These are phyloP conservation scores for Fusarium euwallaceae DNA, from an alignment of 2,329 filamentous ascomycete species.

Conservation along the genomic window DNA sequence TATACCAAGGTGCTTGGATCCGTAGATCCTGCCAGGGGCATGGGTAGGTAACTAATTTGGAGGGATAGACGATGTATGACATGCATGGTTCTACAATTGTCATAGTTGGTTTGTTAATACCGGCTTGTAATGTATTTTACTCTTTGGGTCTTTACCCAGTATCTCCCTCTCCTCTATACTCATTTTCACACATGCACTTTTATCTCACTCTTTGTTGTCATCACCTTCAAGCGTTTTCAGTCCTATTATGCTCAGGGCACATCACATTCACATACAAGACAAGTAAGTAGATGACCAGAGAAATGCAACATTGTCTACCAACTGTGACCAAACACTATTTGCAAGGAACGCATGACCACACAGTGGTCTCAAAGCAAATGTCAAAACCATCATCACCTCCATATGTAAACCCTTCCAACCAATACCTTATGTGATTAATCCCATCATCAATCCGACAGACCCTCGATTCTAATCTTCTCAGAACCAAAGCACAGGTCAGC, in stretches of 20 bases:
- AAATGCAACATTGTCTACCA: conserved; percentile 14
- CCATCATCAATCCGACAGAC: not conserved
- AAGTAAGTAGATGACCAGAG: not conserved
- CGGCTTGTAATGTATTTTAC: not conserved
- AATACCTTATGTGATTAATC: conserved; percentile 24
- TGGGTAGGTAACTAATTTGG: not conserved
- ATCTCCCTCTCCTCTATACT: not conserved
- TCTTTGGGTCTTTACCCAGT: not conserved
- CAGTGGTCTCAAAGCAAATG: conserved; percentile 9
- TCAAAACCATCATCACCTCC: conserved; percentile 12
- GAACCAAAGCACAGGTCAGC: not conserved
- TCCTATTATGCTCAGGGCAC: not conserved
- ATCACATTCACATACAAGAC: not conserved
- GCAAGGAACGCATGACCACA: conserved; percentile 8
- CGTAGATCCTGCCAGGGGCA: not conserved
- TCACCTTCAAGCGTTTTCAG: not conserved
- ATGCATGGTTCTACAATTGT: not conserved
- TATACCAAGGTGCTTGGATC: not conserved
- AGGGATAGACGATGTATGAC: not conserved
- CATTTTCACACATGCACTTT: not conserved
- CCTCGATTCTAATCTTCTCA: not conserved
- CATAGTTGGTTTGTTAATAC: not conserved
- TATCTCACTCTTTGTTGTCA: not conserved
- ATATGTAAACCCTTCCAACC: conserved; percentile 19
- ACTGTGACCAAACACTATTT: conserved; percentile 22